These are phyloP conservation scores for Cyanidium caldarium DNA, from an alignment of 23 red algal species.

Conservation along the genomic window DNA sequence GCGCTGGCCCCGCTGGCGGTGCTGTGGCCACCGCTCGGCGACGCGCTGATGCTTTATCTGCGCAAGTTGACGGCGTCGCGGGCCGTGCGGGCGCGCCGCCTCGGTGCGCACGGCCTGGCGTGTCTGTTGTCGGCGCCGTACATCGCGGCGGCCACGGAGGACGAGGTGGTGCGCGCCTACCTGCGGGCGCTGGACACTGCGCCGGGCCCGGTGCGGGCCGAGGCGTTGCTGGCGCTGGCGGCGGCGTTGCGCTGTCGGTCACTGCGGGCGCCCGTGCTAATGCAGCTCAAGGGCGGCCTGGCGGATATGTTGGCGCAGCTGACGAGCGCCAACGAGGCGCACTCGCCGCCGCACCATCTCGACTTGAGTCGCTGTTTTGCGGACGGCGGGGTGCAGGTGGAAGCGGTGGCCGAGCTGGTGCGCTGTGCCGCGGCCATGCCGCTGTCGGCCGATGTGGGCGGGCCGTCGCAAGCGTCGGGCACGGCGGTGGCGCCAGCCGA, in stretches of 20 bases:
- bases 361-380: background rate
- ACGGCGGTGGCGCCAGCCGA: background rate
- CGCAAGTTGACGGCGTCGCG: background rate
- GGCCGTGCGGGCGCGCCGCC: background rate
- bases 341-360: background rate
- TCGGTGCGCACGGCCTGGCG: background rate
- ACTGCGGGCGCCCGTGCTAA: too few relatives aligned
- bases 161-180: background rate
- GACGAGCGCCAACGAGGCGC: too few relatives aligned
- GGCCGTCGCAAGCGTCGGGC: background rate
- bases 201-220: background rate
- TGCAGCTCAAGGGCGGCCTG: too few relatives aligned
- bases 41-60: background rate
- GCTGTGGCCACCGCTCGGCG: background rate
- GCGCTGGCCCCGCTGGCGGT: background rate
- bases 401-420: constrained; percentile 2
- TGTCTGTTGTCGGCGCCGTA: background rate
- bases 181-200: background rate
- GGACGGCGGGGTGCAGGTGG: background rate
- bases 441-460: background rate
- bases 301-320: too few relatives aligned
- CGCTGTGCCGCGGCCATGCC: background rate
- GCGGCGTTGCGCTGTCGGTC: background rate
- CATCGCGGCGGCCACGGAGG: background rate
- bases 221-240: background rate